phyloP scores from a whole-genome alignment of 495 filamentous ascomycete species.

The Aspergillus affinis region DNA sequence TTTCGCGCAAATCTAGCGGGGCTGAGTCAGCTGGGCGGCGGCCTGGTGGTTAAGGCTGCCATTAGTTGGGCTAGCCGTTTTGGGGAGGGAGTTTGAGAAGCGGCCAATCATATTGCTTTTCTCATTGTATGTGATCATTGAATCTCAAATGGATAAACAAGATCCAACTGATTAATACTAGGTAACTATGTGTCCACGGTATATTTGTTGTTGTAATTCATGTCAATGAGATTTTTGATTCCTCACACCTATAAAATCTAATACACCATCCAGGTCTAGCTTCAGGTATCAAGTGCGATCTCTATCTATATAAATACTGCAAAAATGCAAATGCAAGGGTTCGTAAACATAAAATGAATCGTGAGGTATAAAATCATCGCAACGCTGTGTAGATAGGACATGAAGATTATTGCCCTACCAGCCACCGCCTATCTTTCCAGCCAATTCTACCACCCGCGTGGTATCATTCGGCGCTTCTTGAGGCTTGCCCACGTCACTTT shows the following conservation, averaged over 20 bases:
- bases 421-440: slow-evolving; percentile 88
- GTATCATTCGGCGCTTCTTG: slow-evolving; percentile 56
- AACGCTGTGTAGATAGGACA: not conserved
- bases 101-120: slow-evolving; percentile 5
- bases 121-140: not conserved
- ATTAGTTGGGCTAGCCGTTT: not conserved
- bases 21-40: slow-evolving; percentile 2
- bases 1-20: slow-evolving; percentile 9
- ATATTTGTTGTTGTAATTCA: too few relatives aligned
- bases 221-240: not conserved
- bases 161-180: too few relatives aligned
- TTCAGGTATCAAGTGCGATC: not conserved
- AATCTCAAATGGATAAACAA: too few relatives aligned
- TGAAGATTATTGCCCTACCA: slow-evolving; percentile 58
- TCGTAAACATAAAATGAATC: not conserved
- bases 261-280: not conserved
- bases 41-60: not conserved
- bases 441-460: slow-evolving; percentile 83
- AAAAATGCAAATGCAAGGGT: not conserved
- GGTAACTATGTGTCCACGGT: too few relatives aligned
- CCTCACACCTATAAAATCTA: not conserved
- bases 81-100: not conserved
- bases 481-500: slow-evolving; percentile 90
- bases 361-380: not conserved
- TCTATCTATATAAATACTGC: not conserved